These are phyloP conservation scores for Suillus occidentalis DNA, from an alignment of 768 basidiomycete species.

Conservation along the genomic window DNA sequence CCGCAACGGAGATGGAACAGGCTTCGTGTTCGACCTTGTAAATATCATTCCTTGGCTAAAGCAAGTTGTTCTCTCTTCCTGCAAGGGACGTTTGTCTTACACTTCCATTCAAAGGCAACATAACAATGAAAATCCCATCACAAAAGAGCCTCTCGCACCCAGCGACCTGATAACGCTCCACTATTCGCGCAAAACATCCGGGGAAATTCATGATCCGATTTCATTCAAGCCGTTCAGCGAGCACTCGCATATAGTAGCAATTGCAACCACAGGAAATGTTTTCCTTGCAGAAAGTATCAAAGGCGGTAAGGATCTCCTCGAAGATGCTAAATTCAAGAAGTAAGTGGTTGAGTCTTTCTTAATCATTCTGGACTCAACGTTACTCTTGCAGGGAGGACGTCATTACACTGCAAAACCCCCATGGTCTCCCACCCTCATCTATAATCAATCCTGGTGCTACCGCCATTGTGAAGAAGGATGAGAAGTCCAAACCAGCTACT, in stretches of 20 bases:
- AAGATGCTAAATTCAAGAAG: conserved; percentile 85
- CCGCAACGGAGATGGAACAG: conserved; percentile 77
- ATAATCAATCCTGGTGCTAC: conserved; percentile 32
- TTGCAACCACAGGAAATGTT: conserved; percentile 89
- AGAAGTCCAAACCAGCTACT: conserved; percentile 26
- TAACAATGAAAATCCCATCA: conserved; percentile 76
- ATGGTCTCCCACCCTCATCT: conserved; percentile 67
- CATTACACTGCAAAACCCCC: conserved; percentile 92
- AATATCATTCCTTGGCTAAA: conserved; percentile 96
- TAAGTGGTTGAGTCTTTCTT: conserved; percentile 31
- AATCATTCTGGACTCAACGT: conserved; percentile 4
- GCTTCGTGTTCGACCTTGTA: conserved; percentile 82
- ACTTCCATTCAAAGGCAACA: conserved; percentile 57
- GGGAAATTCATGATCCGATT: conserved; percentile 92
- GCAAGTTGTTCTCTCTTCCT: conserved; percentile 41
- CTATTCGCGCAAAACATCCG: conserved; percentile 81
- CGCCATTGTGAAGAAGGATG: conserved; percentile 37
- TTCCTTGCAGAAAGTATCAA: conserved; percentile 90
- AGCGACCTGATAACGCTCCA: conserved; percentile 77
- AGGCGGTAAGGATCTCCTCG: conserved; percentile 82
- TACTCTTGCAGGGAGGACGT: conserved; percentile 66
- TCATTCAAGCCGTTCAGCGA: conserved; percentile 97
- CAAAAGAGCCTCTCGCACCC: conserved; percentile 68
- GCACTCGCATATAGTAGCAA: conserved; percentile 92
- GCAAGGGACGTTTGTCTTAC: conserved; percentile 13